Evolutionary conservation across 148 eudicot genomes (phyloP), one percentile per base, ranked within the genome.

Genomic region (Dianthus caryophyllus): DNA sequence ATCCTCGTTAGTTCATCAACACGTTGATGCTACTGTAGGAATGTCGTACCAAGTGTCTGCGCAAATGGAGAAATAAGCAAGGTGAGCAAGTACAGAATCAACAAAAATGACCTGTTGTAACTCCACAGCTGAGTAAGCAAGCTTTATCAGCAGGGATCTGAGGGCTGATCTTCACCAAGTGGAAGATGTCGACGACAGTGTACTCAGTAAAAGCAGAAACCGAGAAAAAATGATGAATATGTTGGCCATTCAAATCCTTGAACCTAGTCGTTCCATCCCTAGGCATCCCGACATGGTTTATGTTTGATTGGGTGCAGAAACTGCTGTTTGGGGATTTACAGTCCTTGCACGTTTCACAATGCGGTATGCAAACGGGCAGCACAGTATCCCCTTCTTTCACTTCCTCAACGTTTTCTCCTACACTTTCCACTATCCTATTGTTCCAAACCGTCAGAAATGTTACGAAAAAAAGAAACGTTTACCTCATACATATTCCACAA

Each of bases 381-480:
- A 91, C 95, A 1, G 49, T 71, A 51, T 91, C 95, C 2, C 95
- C 95, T 66, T 64, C 82, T 51, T 68, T 77, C 20, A 91, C 79
- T 61, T 86, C 95, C 54, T 75, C 80, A 9, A 91, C 89, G 5
- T 77, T 17, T 44, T 86, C 95, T 55, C 95, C 97, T 7, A 86
- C 83, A 30, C 97, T 88, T 74, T 91, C 97, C 11, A 91, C 88
- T 18, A 81, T 62, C 71, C 97, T 90, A n/a, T 66, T 24, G 21
- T 16, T 27, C 62, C 39, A n/a, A 30, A 58, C n/a, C 54, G 20
- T 50, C 24, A 50, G 24, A 50, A 50, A 2, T 33, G 3, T 33
- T 33, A 33, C 38, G n/a, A n/a, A n/a, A n/a, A n/a, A n/a, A n/a
- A n/a, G n/a, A n/a, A n/a, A n/a, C n/a, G n/a, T n/a, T n/a, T n/a